phyloP scores from a whole-genome alignment of 2,329 filamentous ascomycete species.

The Pseudocercospora ulei region DNA sequence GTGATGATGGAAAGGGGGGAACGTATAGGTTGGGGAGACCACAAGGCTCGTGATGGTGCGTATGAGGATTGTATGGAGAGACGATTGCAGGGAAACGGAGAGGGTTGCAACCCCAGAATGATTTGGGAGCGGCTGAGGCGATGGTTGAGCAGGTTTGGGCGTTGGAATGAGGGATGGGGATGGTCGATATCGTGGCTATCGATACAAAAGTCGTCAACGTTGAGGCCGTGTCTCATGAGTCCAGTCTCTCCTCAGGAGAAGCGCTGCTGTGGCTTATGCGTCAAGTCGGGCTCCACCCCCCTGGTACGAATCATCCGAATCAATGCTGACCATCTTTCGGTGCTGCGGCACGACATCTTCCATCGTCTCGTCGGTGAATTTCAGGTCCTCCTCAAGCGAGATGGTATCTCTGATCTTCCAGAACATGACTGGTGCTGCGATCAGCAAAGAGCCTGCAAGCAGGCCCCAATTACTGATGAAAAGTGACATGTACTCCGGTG shows the following conservation, averaged over 20 bases:
- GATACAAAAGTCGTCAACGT: conserved; percentile 1
- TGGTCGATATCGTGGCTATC: background rate
- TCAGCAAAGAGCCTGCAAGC: conserved; percentile 58
- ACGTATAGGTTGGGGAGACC: conserved; percentile 31
- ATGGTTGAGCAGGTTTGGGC: conserved; percentile 26
- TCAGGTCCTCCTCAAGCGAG: conserved; percentile 65
- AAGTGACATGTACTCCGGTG: conserved; percentile 55
- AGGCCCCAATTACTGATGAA: conserved; percentile 69
- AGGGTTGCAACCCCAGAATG: too few species aligned
- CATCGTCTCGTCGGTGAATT: conserved; percentile 74
- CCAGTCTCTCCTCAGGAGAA: too few species aligned
- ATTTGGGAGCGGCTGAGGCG: too few species aligned
- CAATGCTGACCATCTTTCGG: conserved; percentile 2
- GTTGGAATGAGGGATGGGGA: conserved; percentile 3
- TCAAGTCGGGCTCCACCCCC: background rate
- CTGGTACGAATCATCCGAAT: conserved; percentile 3
- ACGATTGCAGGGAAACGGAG: conserved; percentile 23
- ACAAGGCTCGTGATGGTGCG: conserved; percentile 33
- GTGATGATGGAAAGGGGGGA: conserved; percentile 37
- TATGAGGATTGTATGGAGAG: conserved; percentile 32
- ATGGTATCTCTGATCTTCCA: conserved; percentile 69
- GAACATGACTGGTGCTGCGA: conserved; percentile 70
- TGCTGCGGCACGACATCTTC: conserved; percentile 50
- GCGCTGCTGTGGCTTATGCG: too few species aligned
- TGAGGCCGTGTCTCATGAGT: background rate